phyloP scores from a whole-genome alignment of 148 eudicot species.

The Rheum nobile region DNA sequence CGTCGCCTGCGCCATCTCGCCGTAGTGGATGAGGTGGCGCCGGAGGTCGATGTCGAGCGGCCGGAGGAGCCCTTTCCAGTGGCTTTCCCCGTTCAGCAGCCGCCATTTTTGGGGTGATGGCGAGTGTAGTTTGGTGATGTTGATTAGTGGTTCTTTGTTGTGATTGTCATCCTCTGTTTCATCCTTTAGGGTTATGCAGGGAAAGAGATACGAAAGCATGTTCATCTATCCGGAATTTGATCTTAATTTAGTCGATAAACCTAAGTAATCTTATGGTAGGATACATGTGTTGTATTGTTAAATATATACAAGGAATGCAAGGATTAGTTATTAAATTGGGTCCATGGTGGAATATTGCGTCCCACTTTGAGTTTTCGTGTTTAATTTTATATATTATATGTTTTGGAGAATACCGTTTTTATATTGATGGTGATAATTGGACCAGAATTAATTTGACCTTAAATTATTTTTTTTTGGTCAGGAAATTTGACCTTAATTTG shows the following conservation, averaged over 20 bases:
- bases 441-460: not conserved
- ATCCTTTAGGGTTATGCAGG: not conserved
- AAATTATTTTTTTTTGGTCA: too few species aligned
- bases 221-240: not conserved
- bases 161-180: not conserved
- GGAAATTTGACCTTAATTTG: not conserved
- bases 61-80: conserved; percentile 57
- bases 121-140: not conserved
- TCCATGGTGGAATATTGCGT: not conserved
- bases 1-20: conserved; percentile 70
- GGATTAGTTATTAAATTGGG: not conserved
- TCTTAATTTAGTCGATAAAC: not conserved
- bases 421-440: not conserved
- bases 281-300: not conserved
- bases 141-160: not conserved
- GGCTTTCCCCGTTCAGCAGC: conserved; percentile 37
- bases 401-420: not conserved
- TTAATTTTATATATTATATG: not conserved
- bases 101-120: conserved; percentile 30
- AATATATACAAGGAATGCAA: too few species aligned
- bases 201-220: not conserved
- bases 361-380: not conserved
- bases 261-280: not conserved
- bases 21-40: conserved; percentile 52
- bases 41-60: conserved; percentile 65